Base-by-base conservation (phyloP, 1,284 basidiomycete genomes). In the Apiotrichum mycotoxinovorans region DNA sequence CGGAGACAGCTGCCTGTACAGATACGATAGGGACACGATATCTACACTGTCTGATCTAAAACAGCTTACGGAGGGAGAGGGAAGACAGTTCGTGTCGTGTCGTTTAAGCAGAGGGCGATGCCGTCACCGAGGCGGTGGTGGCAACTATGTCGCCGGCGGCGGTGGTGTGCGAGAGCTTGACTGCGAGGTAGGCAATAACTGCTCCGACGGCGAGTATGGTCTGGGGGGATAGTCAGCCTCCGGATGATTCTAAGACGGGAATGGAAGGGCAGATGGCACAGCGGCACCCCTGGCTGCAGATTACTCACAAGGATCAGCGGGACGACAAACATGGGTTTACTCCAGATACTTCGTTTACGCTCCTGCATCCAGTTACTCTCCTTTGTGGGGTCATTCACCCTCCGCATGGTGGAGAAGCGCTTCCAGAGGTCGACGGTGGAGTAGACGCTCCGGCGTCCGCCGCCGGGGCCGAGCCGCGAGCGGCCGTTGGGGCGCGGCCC, bases 351-450 rank as follows among this genome's bases (percentile, higher is more conserved):
- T 18, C 57, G 42, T 20, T 51, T 46, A 22, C 42, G 41, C 43
- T 54, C 41, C 25, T 26, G 35, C 18, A 61, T 55, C 50, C 51
- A 61, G 23, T 30, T 30, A 22, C 37, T 43, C 50, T 58, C 56
- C 51, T 56, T 40, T 18, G 22, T 30, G 17, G 26, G n/a, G 47
- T 42, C 35, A 26, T 41, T 23, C 18, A 40, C n/a, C 34, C 20
- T 33, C 35, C 43, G 18, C 41, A 56, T 51, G 14, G 51, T 52
- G 10, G 47, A 51, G 52, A 74, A 69, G 43, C 73, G 63, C 60
- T 72, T 73, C 73, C 73, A 75, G 38, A 75, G 70, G 51, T 75
- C 73, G 18, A 60, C 66, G 10, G 60, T 63, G n/a, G 53, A 60
- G 48, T 57, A 55, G 12, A 60, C 65, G 33, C 56, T 57, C 54